phyloP scores from a whole-genome alignment of 129 eudicot genomes.

The Glebionis coronaria region DNA sequence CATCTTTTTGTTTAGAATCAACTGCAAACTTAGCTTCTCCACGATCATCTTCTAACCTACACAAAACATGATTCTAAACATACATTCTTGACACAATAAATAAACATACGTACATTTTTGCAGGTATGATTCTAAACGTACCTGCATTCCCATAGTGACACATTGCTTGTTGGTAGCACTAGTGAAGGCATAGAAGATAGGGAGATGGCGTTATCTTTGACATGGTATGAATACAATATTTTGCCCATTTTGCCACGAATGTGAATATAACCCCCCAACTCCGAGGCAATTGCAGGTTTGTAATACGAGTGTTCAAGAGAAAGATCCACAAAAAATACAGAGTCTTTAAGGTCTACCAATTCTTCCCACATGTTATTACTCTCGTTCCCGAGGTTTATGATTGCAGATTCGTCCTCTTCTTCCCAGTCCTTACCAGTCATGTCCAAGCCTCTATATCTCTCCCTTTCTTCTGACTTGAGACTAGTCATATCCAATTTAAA shows the following conservation, averaged over 20 bases:
- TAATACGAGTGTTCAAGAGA: too few species aligned
- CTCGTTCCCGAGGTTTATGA: too few species aligned
- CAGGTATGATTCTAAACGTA: too few species aligned
- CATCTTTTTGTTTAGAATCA: background rate
- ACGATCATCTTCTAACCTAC: background rate
- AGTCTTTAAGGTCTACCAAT: background rate
- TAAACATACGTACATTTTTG: too few species aligned
- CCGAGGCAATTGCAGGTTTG: background rate
- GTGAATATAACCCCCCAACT: slow-evolving; percentile 18
- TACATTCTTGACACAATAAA: background rate
- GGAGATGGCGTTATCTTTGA: slow-evolving; percentile 19
- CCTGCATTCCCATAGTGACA: slow-evolving; percentile 19
- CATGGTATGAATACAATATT: slow-evolving; percentile 4
- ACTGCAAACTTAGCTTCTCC: background rate
- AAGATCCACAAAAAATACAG: slow-evolving; percentile 5
- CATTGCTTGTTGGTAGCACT: background rate
- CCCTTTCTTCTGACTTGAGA: background rate
- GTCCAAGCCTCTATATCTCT: too few species aligned
- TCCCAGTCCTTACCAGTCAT: too few species aligned
- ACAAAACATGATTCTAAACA: background rate
- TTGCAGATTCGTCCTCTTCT: too few species aligned
- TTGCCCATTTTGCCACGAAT: background rate
- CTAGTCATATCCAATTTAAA: slow-evolving; percentile 11
- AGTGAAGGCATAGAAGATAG: background rate
- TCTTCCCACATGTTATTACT: too few species aligned